These are phyloP conservation scores for Sclerotinia minor DNA, from an alignment of 2,329 filamentous ascomycete species.

Conservation along the genomic window DNA sequence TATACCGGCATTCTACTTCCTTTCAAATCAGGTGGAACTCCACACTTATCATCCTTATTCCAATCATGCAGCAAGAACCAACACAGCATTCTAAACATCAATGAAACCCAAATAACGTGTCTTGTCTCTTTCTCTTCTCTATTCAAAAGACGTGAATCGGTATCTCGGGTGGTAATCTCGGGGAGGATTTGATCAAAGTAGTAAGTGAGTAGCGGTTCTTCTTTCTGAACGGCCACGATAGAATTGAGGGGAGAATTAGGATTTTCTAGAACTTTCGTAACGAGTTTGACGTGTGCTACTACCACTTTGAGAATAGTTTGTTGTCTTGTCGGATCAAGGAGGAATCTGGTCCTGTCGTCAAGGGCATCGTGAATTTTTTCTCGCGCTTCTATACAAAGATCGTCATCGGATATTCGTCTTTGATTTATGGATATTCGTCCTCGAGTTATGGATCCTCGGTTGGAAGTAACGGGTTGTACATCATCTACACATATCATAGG, in stretches of 20 bases:
- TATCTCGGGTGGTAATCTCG: slow-evolving; percentile 44
- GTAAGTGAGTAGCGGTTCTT: slow-evolving; percentile 52
- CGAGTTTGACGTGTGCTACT: slow-evolving; percentile 35
- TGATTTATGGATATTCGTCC: too few species aligned
- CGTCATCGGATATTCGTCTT: slow-evolving; percentile 29
- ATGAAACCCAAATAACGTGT: slow-evolving; percentile 53
- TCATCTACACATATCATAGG: slow-evolving; percentile 28
- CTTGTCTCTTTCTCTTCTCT: slow-evolving; percentile 31
- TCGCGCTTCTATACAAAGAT: slow-evolving; percentile 31
- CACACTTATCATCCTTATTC: slow-evolving; percentile 54
- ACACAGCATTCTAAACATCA: slow-evolving; percentile 59
- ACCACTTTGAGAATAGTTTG: slow-evolving; percentile 34
- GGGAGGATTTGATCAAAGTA: slow-evolving; percentile 52
- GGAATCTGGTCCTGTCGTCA: slow-evolving; percentile 33
- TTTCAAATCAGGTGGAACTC: slow-evolving; percentile 54
- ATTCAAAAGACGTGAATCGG: slow-evolving; percentile 33
- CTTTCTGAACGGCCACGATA: slow-evolving; percentile 49
- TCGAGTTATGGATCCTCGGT: not conserved
- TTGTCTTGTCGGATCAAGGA: slow-evolving; percentile 31
- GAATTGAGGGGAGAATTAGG: slow-evolving; percentile 42
- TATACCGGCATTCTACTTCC: slow-evolving; percentile 59
- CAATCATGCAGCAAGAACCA: slow-evolving; percentile 61
- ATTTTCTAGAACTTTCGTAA: slow-evolving; percentile 49
- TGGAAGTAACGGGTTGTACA: too few species aligned
- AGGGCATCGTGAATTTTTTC: slow-evolving; percentile 39